A percentile compares a stretch with the other conserved stretches of the same genome.
phyloP scores from a whole-genome alignment of 306 rosid genomes.

The Senna tora region DNA sequence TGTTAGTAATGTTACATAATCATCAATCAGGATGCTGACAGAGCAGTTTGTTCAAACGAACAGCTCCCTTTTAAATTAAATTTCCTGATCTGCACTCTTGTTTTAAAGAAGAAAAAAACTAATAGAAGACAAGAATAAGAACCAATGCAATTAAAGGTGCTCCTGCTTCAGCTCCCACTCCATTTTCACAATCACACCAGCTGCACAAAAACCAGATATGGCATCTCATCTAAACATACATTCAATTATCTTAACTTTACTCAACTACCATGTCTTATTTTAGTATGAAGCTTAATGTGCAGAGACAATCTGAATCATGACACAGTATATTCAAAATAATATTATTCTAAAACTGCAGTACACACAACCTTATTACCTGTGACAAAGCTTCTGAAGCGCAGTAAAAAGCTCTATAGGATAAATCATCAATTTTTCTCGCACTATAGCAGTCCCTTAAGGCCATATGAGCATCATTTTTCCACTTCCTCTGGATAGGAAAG shows the following conservation, averaged over 20 bases:
- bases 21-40: background rate
- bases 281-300: constrained; percentile 24
- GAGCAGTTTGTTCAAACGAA: background rate
- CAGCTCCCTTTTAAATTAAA: background rate
- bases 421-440: constrained; percentile 68
- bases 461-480: constrained; percentile 97
- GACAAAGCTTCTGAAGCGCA: constrained; percentile 88
- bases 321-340: constrained; percentile 16
- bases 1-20: background rate
- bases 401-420: constrained; percentile 66
- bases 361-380: constrained; percentile 58
- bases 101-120: background rate
- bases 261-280: background rate
- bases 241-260: constrained; percentile 14
- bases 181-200: constrained; percentile 26
- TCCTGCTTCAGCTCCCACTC: constrained; percentile 15
- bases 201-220: constrained; percentile 7
- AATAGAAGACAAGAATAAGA: constrained; percentile 4
- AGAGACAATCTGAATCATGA: constrained; percentile 2
- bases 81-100: constrained; percentile 1
- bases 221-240: constrained; percentile 13
- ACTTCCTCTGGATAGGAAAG: constrained; percentile 69
- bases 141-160: background rate
- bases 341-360: constrained; percentile 30
- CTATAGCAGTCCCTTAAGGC: constrained; percentile 83